These are phyloP conservation scores for Phlyctochytrium bullatum DNA, from an alignment of 192 early-diverging fungal species.

Conservation along the genomic window DNA sequence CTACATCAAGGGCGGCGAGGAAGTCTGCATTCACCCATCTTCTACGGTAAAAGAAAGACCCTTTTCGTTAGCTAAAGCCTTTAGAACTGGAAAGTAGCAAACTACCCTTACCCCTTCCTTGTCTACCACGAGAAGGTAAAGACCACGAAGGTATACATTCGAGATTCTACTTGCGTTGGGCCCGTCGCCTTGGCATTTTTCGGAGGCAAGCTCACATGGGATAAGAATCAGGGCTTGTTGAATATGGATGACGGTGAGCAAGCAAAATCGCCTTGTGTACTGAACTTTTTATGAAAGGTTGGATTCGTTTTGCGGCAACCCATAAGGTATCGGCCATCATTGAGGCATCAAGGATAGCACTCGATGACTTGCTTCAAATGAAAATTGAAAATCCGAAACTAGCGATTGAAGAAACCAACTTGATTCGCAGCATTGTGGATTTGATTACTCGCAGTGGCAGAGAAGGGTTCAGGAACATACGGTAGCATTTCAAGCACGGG, in stretches of 20 bases:
- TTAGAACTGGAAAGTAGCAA: conserved; percentile 34
- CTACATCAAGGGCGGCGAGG: conserved; percentile 25
- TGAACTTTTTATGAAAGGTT: conserved; percentile 12
- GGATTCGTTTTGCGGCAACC: conserved; percentile 35
- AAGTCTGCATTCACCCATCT: conserved; percentile 41
- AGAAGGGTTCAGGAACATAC: no score
- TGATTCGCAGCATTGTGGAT: conserved; percentile 13
- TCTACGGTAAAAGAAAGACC: conserved; percentile 27
- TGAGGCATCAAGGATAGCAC: conserved; percentile 48
- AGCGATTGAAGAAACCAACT: conserved; percentile 28
- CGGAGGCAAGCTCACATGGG: conserved; percentile 35
- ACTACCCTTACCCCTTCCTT: conserved; percentile 30
- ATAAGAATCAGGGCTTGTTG: conserved; percentile 19
- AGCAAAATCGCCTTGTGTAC: not conserved
- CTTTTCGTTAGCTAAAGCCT: not conserved
- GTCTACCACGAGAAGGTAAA: conserved; percentile 45
- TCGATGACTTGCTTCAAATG: conserved; percentile 70
- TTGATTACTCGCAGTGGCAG: conserved; percentile 22
- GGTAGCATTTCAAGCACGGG: no score
- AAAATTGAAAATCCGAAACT: conserved; percentile 70
- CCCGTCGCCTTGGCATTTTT: conserved; percentile 41
- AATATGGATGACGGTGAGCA: conserved; percentile 35
- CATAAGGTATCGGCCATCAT: conserved; percentile 25
- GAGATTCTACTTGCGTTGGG: conserved; percentile 35
- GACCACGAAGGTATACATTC: conserved; percentile 44